These are phyloP conservation scores for Silene conica DNA, from an alignment of 148 eudicot species.

Conservation along the genomic window DNA sequence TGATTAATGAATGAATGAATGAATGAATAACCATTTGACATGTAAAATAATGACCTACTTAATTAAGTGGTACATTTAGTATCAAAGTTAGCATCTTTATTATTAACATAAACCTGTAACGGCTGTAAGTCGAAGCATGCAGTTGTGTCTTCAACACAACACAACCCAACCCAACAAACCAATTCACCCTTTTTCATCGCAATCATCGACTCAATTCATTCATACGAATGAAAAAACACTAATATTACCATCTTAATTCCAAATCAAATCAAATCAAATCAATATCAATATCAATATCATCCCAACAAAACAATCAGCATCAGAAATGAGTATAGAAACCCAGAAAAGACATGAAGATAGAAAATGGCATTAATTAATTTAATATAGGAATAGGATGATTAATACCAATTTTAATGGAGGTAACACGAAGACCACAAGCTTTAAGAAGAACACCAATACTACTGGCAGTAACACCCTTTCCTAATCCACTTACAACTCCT, in stretches of 20 bases:
- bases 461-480: conserved; percentile 91
- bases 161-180: no score
- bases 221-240: neutral
- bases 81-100: conserved; percentile 8
- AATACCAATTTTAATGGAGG: conserved; percentile 82
- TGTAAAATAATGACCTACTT: no score
- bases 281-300: neutral
- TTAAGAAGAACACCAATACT: conserved; percentile 83
- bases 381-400: no score
- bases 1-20: no score
- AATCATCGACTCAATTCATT: neutral
- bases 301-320: neutral
- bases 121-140: no score
- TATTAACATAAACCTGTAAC: no score
- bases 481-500: conserved; percentile 85
- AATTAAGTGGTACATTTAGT: neutral
- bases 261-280: neutral
- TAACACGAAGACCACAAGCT: conserved; percentile 79
- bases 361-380: neutral
- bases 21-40: no score
- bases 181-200: neutral
- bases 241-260: neutral
- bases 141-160: neutral
- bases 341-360: neutral
- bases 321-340: neutral